Evolutionary conservation across 305 asterid genomes (phyloP), one percentile per base, ranked within the genome.

Genomic region (Galium porrigens): DNA sequence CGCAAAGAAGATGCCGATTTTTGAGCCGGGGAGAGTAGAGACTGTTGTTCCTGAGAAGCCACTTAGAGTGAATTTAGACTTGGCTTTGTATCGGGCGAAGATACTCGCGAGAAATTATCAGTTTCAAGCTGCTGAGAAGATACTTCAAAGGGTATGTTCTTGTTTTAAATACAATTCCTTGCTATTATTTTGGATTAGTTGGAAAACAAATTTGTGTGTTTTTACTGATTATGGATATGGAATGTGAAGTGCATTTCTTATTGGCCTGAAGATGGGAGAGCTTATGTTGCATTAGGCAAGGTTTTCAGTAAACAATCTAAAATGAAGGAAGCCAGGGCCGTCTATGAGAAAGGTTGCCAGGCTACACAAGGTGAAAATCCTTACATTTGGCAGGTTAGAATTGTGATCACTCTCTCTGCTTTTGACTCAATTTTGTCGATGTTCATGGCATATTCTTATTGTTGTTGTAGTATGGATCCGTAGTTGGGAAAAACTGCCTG

Each of bases 201-300:
- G 27, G 36, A 18, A 27, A 27, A 27, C 1, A 27, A 27, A 33
- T 30, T 61, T 63, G 65, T 42, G 71, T 70, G 12, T 48, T 55
- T 53, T 20, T 1, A 2, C 12, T 66, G 61, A 25, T 32, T 68
- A 57, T 56, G 65, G 58, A 65, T 71, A 33, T 65, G 68, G 52
- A 15, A 41, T 68, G 20, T 83, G 74, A 78, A 89, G 97, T 89
- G 99, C 75, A 87, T 92, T 76, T 70, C 67, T 69, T 77, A 77
- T 74, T 92, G 99, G 99, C 94, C 99, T 9, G 99, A 92, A 80
- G 97, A 92, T 64, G 99, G 99, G 75, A 89, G 99, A 75, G 70
- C 97, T 42, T 92, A 92, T 68, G 99, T 92, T 55, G 95, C 94
- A 14, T 70, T 89, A 46, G 97, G 97, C 53, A 92, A 82, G 79